These are phyloP conservation scores for Dactylellina parvicollis DNA, from an alignment of 2,329 filamentous ascomycete genomes.

Conservation along the genomic window DNA sequence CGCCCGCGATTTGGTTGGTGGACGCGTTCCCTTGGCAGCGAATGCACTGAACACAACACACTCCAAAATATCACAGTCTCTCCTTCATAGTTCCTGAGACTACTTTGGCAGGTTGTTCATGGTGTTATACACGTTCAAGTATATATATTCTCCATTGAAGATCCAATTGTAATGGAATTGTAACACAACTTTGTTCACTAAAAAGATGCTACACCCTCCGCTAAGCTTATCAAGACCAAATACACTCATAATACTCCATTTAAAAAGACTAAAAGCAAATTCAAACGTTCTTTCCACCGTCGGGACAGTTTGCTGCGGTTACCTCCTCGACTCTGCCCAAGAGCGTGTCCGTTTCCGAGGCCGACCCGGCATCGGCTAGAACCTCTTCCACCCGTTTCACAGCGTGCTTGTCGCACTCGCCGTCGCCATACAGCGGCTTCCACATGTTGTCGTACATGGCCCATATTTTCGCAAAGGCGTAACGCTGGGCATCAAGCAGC, in stretches of 20 bases:
- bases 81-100: neutral
- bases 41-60: slow-evolving; percentile 34
- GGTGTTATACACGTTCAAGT: neutral
- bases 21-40: slow-evolving; percentile 54
- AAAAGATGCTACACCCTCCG: too few species aligned
- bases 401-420: slow-evolving; percentile 68
- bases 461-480: slow-evolving; percentile 71
- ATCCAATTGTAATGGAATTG: too few species aligned
- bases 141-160: neutral
- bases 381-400: slow-evolving; percentile 14
- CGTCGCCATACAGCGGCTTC: slow-evolving; percentile 80
- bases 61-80: neutral
- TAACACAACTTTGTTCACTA: too few species aligned
- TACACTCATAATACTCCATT: too few species aligned
- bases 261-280: neutral
- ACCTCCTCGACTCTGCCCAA: slow-evolving; percentile 20
- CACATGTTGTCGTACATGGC: slow-evolving; percentile 72
- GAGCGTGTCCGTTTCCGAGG: slow-evolving; percentile 23
- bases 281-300: slow-evolving; percentile 6
- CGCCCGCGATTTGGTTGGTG: slow-evolving; percentile 45
- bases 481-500: slow-evolving; percentile 67
- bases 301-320: slow-evolving; percentile 3
- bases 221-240: too few species aligned
- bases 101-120: neutral
- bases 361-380: neutral